Conservation (phyloP, 805 yeast species). For the Teunomyces barrocoloradensis region DNA sequence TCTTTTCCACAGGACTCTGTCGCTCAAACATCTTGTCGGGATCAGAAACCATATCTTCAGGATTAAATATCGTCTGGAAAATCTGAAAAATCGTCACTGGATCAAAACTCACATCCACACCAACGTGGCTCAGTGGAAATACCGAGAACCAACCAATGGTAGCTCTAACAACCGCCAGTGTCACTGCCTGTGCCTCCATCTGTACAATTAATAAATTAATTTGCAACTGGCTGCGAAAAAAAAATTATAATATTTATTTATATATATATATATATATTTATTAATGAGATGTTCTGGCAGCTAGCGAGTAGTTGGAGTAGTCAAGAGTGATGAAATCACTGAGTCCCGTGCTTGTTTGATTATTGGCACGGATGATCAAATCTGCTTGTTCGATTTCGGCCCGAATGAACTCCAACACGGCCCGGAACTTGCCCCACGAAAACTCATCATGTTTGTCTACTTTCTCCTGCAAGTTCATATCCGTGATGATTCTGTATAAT, state of each 20-base stretch:
- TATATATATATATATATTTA: background rate
- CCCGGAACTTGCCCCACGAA: conserved; percentile 41
- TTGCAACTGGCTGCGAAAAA: background rate
- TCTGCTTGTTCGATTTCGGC: conserved; percentile 36
- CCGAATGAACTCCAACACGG: conserved; percentile 43
- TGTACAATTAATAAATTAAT: background rate
- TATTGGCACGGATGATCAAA: conserved; percentile 18
- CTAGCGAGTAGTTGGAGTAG: conserved; percentile 40
- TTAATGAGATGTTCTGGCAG: conserved; percentile 31
- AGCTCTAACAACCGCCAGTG: conserved; percentile 11
- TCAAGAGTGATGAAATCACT: conserved; percentile 43
- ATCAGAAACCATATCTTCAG: conserved; percentile 14
- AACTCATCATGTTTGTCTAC: conserved; percentile 44
- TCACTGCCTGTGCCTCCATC: background rate
- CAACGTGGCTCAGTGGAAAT: conserved; percentile 17
- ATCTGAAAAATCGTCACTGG: conserved; percentile 12
- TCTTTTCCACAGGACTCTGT: too few species aligned
- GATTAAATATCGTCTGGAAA: conserved; percentile 12
- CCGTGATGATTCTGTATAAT: conserved; percentile 30
- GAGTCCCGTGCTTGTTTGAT: conserved; percentile 14
- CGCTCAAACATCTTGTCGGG: conserved; percentile 3
- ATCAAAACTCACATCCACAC: too few species aligned
- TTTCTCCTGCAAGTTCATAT: conserved; percentile 39
- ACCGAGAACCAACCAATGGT: conserved; percentile 22
- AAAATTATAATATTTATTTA: too few species aligned